Conservation (phyloP, 2,329 filamentous ascomycete genomes). For the Alternaria sp. region DNA sequence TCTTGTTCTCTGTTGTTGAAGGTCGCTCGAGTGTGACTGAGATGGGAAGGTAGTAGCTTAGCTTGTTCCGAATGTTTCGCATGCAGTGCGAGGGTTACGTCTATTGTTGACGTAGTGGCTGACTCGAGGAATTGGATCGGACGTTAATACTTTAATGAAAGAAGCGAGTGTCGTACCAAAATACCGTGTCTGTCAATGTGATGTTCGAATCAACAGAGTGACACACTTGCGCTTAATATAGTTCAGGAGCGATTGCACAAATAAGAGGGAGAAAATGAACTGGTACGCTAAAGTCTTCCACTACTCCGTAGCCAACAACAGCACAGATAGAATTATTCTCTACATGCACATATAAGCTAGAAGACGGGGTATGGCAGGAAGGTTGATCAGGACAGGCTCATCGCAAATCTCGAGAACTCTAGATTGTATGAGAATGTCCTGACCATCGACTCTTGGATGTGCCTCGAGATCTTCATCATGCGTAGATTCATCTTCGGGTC, state of each 20-base stretch:
- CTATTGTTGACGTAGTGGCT: constrained; percentile 9
- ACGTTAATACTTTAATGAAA: constrained; percentile 22
- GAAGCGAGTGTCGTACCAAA: constrained; percentile 13
- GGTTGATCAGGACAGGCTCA: not conserved
- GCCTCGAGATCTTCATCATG: too few relatives aligned
- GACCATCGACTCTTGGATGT: too few relatives aligned
- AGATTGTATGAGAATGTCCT: too few relatives aligned
- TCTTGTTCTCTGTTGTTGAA: constrained; percentile 4
- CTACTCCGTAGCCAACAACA: too few relatives aligned
- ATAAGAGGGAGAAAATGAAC: too few relatives aligned
- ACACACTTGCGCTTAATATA: not conserved
- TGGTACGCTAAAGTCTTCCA: too few relatives aligned
- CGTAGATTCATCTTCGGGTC: too few relatives aligned
- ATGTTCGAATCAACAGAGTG: not conserved
- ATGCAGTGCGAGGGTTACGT: not conserved
- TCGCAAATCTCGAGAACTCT: too few relatives aligned
- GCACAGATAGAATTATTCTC: too few relatives aligned
- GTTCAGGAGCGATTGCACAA: not conserved
- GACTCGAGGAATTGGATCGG: constrained; percentile 5
- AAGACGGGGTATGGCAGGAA: too few relatives aligned
- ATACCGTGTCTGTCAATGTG: not conserved
- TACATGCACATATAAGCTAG: too few relatives aligned
- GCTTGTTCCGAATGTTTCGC: not conserved
- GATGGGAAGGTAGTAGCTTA: not conserved
- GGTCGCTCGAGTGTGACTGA: constrained; percentile 1